These are phyloP conservation scores for Pichia ethanolica DNA, from an alignment of 805 yeast species.

Conservation along the genomic window DNA sequence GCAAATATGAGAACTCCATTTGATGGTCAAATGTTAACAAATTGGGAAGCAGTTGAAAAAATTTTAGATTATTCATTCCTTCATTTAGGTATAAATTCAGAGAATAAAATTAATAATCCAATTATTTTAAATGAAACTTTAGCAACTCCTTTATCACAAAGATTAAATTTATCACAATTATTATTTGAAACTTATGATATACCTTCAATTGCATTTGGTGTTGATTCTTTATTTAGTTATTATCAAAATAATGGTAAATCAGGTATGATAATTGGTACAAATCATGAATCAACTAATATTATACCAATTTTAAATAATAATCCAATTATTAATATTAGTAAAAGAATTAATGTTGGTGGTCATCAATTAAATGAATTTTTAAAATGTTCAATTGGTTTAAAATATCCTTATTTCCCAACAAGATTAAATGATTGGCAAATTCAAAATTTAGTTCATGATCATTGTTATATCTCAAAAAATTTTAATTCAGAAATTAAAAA, in stretches of 20 bases:
- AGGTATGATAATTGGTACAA: slow-evolving; percentile 79
- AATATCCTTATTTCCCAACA: slow-evolving; percentile 88
- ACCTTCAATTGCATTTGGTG: slow-evolving; percentile 71
- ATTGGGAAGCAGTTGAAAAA: slow-evolving; percentile 86
- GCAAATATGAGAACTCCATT: slow-evolving; percentile 70
- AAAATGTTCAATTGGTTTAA: slow-evolving; percentile 56
- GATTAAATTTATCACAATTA: slow-evolving; percentile 70
- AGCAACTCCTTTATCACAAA: slow-evolving; percentile 62
- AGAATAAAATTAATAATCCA: slow-evolving; percentile 63
- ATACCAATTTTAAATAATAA: slow-evolving; percentile 74
- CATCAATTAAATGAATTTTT: slow-evolving; percentile 59
- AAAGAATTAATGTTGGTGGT: slow-evolving; percentile 92
- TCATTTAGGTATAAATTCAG: slow-evolving; percentile 59
- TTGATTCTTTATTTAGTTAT: slow-evolving; percentile 76
- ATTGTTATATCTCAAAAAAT: slow-evolving; percentile 67
- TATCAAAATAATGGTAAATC: slow-evolving; percentile 48
- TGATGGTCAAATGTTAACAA: slow-evolving; percentile 80
- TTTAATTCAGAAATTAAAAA: slow-evolving; percentile 56
- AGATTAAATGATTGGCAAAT: slow-evolving; percentile 58
- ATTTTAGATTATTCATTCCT: slow-evolving; percentile 78
- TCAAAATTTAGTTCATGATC: slow-evolving; percentile 60
- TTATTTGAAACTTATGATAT: slow-evolving; percentile 77
- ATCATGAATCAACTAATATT: slow-evolving; percentile 73
- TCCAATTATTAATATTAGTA: slow-evolving; percentile 59
- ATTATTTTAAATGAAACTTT: slow-evolving; percentile 72